Evolutionary conservation across 257 asterid genomes (phyloP), one percentile per base, ranked within the genome.

Genomic region (Asclepias syriaca): DNA sequence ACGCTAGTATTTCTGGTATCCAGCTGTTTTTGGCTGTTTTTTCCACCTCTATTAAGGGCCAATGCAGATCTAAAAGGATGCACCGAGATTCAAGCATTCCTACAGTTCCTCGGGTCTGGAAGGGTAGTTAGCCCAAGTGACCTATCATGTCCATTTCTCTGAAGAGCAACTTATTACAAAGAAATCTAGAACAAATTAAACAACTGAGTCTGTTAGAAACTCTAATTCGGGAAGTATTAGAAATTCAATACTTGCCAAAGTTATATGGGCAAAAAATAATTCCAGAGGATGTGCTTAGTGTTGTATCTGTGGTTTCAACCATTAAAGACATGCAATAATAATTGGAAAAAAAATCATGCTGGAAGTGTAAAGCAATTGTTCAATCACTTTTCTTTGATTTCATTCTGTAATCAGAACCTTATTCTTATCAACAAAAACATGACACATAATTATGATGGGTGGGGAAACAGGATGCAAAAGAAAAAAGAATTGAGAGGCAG

Each of bases 21-120:
- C 8, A 86, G 81, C 12, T 80, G 87, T 32, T 78, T 80, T 57
- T 80, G 85, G 96, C 77, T 89, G 53, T 84, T 86, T 40, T 84
- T 86, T 32, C 95, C 91, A 65, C 87, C 91, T 4, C 80, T 88
- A 24, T 19, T 84, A 34, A 71, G 77, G 75, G 73, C 77, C 4
- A 64, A 68, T 58, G 77, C 79, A 0, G 93, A 87, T 39, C 10
- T 70, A 0, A 87, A 85, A 73, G 79, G 70, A 0, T 88, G 94
- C 55, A 82, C 77, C 0, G 90, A 85, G 78, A 40, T 68, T 40
- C 72, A 82, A 32, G 90, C 94, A 60, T 72, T 88, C 6, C 0
- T 82, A 0, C 85, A 85, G 84, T 84, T 78, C 40, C 67, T 80
- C 3, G 82, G 71, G 82, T 77, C 69, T 53, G 60, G 66, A 10